A percentile compares a stretch with the other conserved stretches of the same genome.
Conservation (phyloP, 371 early-diverging fungal species). For the Apophysomyces trapeziformis region DNA sequence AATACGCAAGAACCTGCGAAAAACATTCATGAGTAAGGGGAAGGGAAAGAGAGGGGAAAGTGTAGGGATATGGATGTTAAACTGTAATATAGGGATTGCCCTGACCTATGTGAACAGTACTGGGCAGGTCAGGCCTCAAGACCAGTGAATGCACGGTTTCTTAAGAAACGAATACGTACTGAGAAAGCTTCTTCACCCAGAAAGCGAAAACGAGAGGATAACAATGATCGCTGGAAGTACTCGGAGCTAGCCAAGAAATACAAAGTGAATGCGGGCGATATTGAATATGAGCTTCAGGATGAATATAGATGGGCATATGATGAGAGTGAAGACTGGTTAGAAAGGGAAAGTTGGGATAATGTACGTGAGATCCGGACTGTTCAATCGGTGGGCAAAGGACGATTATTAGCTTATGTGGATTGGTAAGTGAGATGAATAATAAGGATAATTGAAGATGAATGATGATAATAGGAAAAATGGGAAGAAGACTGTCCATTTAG, state of each 20-base stretch:
- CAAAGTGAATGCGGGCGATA: conserved; percentile 1
- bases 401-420: conserved; percentile 29
- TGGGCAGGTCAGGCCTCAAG: conserved; percentile 22
- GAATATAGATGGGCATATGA: conserved; percentile 16
- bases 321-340: neutral
- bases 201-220: neutral
- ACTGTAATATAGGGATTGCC: conserved; percentile 27
- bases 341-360: conserved; percentile 20
- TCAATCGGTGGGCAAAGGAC: conserved; percentile 20
- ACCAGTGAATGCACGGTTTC: conserved; percentile 22
- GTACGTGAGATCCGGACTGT: conserved; percentile 20
- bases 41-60: neutral
- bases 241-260: neutral
- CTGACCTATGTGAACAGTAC: conserved; percentile 31
- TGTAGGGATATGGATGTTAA: neutral
- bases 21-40: conserved; percentile 33
- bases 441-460: conserved; percentile 1
- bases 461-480: conserved; percentile 30
- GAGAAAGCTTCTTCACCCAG: neutral
- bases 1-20: conserved; percentile 33
- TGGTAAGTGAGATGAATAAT: conserved; percentile 25
- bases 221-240: neutral
- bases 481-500: conserved; percentile 35
- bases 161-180: neutral
- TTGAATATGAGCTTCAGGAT: neutral